phyloP scores from a whole-genome alignment of 1,284 basidiomycete species.

The Pulchroboletus neoregius region DNA sequence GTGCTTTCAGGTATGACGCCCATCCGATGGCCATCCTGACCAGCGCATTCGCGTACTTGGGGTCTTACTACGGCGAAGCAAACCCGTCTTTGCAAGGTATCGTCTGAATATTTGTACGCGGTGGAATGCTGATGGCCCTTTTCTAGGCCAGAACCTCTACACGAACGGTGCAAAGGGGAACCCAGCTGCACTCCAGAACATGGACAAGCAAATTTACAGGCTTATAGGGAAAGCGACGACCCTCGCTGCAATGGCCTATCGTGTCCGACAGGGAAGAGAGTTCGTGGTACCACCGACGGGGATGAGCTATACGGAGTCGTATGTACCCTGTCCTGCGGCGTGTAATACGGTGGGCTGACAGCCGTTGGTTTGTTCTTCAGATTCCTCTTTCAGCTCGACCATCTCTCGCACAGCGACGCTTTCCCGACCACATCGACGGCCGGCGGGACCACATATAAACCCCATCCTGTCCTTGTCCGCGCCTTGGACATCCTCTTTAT shows the following conservation, averaged over 20 bases:
- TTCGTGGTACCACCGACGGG: constrained; percentile 84
- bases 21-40: constrained; percentile 88
- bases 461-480: constrained; percentile 78
- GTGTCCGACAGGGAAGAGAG: constrained; percentile 80
- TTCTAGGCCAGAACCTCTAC: constrained; percentile 70
- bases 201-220: constrained; percentile 89
- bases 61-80: constrained; percentile 79
- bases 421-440: constrained; percentile 42
- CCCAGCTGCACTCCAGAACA: constrained; percentile 58
- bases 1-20: constrained; percentile 82
- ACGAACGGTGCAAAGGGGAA: constrained; percentile 62
- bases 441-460: constrained; percentile 45
- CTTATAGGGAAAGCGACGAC: constrained; percentile 85
- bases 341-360: background rate
- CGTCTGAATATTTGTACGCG: background rate
- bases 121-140: background rate
- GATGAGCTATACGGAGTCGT: constrained; percentile 80
- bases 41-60: constrained; percentile 79
- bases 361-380: constrained; percentile 32
- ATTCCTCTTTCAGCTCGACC: constrained; percentile 86
- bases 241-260: constrained; percentile 88
- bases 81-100: constrained; percentile 74
- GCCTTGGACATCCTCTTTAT: constrained; percentile 84
- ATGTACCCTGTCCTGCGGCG: constrained; percentile 29
- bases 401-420: constrained; percentile 42